Percentiles rank a stretch among this genome's conserved stretches.
Evolutionary conservation across 768 basidiomycete genomes (phyloP).

Genomic region (Termitomyces sp.): DNA sequence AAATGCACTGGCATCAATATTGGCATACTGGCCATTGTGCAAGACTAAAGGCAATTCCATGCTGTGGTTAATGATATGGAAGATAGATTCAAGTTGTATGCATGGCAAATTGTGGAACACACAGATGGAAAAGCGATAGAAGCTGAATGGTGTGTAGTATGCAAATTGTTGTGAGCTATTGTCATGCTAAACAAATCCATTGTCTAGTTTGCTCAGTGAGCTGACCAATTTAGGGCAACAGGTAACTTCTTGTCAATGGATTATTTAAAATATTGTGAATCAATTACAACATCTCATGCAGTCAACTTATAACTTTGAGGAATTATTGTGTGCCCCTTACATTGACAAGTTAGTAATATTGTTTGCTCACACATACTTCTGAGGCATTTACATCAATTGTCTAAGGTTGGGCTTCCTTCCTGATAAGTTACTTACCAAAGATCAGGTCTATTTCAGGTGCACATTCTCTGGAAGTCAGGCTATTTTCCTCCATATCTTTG

Average conservation of each 20-base stretch:
- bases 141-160: conserved; percentile 60
- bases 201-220: conserved; percentile 61
- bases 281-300: conserved; percentile 19
- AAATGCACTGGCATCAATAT: conserved; percentile 59
- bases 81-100: conserved; percentile 30
- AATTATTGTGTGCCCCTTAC: conserved; percentile 58
- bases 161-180: neutral
- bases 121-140: conserved; percentile 48
- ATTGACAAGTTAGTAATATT: conserved; percentile 50
- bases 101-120: conserved; percentile 51
- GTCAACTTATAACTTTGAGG: conserved; percentile 67
- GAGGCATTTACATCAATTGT: neutral
- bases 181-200: neutral
- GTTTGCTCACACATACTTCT: neutral
- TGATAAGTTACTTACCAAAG: conserved; percentile 37
- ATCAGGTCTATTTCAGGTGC: conserved; percentile 58
- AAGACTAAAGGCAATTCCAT: conserved; percentile 46
- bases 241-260: conserved; percentile 28
- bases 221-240: conserved; percentile 68
- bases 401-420: conserved; percentile 65
- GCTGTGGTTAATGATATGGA: conserved; percentile 32
- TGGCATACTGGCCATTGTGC: conserved; percentile 69
- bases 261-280: neutral
- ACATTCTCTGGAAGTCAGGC: neutral
- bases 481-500: neutral